phyloP scores from a whole-genome alignment of 805 yeast species.

The Candida rishiriensis region DNA sequence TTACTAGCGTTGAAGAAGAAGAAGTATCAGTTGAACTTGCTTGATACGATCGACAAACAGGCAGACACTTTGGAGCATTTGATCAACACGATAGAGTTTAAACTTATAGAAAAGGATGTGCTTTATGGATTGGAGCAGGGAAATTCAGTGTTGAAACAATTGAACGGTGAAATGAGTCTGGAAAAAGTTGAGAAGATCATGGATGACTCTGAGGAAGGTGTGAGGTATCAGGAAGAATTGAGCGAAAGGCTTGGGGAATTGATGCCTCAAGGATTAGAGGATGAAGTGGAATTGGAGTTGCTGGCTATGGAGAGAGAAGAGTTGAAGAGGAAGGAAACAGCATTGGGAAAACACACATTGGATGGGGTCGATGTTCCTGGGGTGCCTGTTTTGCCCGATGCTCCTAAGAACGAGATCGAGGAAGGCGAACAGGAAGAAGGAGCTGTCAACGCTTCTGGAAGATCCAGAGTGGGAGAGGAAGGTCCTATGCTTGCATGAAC shows the following conservation, averaged over 20 bases:
- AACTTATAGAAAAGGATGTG: slow-evolving; percentile 82
- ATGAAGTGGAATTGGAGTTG: slow-evolving; percentile 65
- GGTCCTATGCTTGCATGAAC: no score
- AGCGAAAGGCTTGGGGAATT: slow-evolving; percentile 45
- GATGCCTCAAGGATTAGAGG: slow-evolving; percentile 45
- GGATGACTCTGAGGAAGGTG: slow-evolving; percentile 82
- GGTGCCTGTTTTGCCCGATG: slow-evolving; percentile 27
- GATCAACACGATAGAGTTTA: slow-evolving; percentile 80
- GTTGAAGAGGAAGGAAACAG: slow-evolving; percentile 5
- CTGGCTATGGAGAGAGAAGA: slow-evolving; percentile 45
- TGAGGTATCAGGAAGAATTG: slow-evolving; percentile 71
- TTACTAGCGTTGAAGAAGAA: slow-evolving; percentile 66
- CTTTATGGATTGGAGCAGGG: slow-evolving; percentile 78
- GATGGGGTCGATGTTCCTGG: slow-evolving; percentile 7
- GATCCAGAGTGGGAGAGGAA: slow-evolving; percentile 11
- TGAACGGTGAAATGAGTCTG: slow-evolving; percentile 73
- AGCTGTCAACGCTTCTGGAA: slow-evolving; percentile 1
- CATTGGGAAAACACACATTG: background rate
- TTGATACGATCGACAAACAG: slow-evolving; percentile 71
- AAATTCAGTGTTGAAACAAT: slow-evolving; percentile 63
- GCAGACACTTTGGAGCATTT: slow-evolving; percentile 74
- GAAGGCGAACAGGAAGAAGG: slow-evolving; percentile 15
- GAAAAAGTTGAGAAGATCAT: slow-evolving; percentile 76
- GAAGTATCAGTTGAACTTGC: slow-evolving; percentile 75
- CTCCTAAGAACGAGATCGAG: slow-evolving; percentile 20